Evolutionary conservation across 257 asterid species (phyloP), one percentile per base, ranked within the genome.

Genomic region (Paraleonurus japonicus): DNA sequence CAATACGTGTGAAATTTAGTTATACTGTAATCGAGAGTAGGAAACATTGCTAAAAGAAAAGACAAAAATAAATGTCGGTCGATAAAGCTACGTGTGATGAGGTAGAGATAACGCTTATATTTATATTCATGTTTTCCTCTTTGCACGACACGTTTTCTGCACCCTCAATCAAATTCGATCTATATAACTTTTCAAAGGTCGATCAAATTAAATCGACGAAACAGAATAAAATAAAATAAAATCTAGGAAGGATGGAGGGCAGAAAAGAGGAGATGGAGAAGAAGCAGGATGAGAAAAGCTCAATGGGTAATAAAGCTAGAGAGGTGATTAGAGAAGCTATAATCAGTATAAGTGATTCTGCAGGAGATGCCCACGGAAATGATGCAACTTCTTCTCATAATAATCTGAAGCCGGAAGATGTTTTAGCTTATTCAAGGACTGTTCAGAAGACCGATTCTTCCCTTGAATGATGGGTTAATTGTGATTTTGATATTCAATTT

Each of bases 401-500:
- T 0, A 4, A 4, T 32, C 37, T 43, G 16, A 37, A 79, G 45
- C 61, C 75, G 4, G 81, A 83, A n/a, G 83, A 80, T 23, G 66
- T 80, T 75, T 43, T 83, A 32, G 85, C 59, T 41, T 83, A 71
- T 77, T 68, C 85, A 17, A 83, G 87, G 69, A 24, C 83, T 32
- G 76, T 83, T 57, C 77, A 77, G 7, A 71, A 80, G 24, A 80
- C 24, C 3, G 85, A 83, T 58, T 83, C 83, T 35, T 75, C 75
- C 0, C 85, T 83, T 22, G 76, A 72, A 22, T 83, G 69, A 80
- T 37, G 43, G 12, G 43, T 35, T 35, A 4, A 32, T 5, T 32
- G 5, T 7, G 39, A 32, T 32, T 28, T 32, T 32, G 39, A 32
- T 35, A 35, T 35, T 8, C 13, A 30, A 35, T 7, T 2, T 35